These are phyloP conservation scores for Erythrophleum fordii DNA, from an alignment of 306 rosid genomes.

Conservation along the genomic window DNA sequence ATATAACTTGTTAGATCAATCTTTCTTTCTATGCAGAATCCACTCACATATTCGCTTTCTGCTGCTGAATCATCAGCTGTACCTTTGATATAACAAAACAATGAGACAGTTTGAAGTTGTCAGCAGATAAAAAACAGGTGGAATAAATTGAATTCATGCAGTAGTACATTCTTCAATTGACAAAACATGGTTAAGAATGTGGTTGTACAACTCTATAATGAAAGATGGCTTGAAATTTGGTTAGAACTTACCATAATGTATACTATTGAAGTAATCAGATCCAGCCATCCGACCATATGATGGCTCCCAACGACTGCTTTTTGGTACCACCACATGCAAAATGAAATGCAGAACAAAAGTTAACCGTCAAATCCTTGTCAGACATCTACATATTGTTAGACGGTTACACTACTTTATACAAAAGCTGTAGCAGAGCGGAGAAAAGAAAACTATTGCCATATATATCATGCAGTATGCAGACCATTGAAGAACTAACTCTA, in stretches of 20 bases:
- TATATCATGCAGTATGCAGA: not conserved
- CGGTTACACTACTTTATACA: not conserved
- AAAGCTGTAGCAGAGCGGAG: slow-evolving; percentile 12
- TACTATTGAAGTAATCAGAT: slow-evolving; percentile 63
- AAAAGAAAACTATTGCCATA: not conserved
- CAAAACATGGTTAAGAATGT: slow-evolving; percentile 1
- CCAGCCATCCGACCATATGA: slow-evolving; percentile 67
- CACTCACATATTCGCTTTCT: slow-evolving; percentile 52
- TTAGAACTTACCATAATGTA: slow-evolving; percentile 57
- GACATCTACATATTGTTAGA: not conserved
- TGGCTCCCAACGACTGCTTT: slow-evolving; percentile 72
- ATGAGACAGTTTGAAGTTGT: slow-evolving; percentile 1
- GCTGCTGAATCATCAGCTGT: slow-evolving; percentile 68
- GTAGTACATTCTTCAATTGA: not conserved
- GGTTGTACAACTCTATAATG: not conserved
- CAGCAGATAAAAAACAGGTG: slow-evolving; percentile 4
- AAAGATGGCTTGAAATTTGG: not conserved
- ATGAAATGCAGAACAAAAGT: slow-evolving; percentile 8
- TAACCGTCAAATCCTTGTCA: slow-evolving; percentile 20
- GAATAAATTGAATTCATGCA: not conserved
- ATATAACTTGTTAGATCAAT: slow-evolving; percentile 69
- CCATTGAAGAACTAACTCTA: slow-evolving; percentile 7
- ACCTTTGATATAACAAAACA: slow-evolving; percentile 28
- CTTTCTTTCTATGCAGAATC: slow-evolving; percentile 70
- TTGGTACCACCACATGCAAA: slow-evolving; percentile 34